Evolutionary conservation across 2,329 filamentous ascomycete species (phyloP), one percentile per base, ranked within the genome.

Genomic region (Ceratocystis cubensis): DNA sequence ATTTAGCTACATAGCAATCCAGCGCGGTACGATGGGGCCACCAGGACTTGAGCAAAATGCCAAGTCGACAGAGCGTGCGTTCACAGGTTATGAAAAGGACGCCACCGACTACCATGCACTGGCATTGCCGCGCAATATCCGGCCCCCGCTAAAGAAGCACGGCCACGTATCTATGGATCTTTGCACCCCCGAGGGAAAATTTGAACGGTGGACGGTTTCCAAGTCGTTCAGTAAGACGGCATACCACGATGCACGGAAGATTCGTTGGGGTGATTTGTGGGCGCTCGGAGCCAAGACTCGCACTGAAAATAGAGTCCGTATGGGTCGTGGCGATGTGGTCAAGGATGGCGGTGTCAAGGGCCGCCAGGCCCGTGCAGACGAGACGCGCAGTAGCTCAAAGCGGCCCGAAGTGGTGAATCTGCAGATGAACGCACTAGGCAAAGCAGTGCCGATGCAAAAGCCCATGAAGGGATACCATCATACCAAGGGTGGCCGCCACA

Each of bases 201-300:
- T 96, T 44, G 93, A 99, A 78, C 89, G 94, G 66, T 99, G 94
- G 94, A 94, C 88, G 0, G 87, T 99, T 0, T 89, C 93, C 1
- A 86, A 86, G 71, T 91, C 86, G 68, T 94, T 87, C 76, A 87
- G 87, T 74, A 86, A 83, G 71, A 85, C 88, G 71, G 91, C 91
- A 0, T 97, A 93, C 77, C 90, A 89, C 71, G 94, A 97, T 73
- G 94, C 94, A 45, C 85, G 94, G 69, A 99, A 99, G 77, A 83
- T 88, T 0, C 78, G 78, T 65, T 97, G 93, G 94, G 94, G 94
- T 48, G 94, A 97, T 74, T 79, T 97, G 8, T 99, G 94, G 94
- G 91, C 93, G 0, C 80, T 97, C 0, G 94, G 94, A 0, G 93
- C 92, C 25, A 97, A 97, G 80, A 95, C 91, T 0, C 82, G 91